These are phyloP conservation scores for Basipetospora chlamydospora DNA, from an alignment of 2,329 filamentous ascomycete species.

Conservation along the genomic window DNA sequence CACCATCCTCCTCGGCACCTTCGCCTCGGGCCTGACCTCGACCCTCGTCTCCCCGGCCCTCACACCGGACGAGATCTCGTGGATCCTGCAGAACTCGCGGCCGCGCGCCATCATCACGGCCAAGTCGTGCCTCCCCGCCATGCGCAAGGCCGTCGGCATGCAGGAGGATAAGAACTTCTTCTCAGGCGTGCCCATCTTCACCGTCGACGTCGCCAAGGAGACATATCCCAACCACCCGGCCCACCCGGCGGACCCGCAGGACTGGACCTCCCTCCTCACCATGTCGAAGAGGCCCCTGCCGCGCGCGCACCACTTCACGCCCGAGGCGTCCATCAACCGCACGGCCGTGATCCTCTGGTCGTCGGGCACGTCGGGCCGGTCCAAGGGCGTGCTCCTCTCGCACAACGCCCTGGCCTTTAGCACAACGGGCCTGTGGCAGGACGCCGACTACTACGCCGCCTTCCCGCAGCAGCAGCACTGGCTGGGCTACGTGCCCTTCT, in stretches of 20 bases:
- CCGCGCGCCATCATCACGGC: constrained; percentile 23
- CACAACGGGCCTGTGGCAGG: constrained; percentile 30
- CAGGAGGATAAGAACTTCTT: constrained; percentile 20
- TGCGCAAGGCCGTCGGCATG: constrained; percentile 18
- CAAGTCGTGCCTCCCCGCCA: constrained; percentile 15
- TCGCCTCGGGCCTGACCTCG: constrained; percentile 24
- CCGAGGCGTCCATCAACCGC: constrained; percentile 44
- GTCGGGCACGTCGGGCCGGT: constrained; percentile 55
- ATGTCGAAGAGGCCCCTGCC: constrained; percentile 31
- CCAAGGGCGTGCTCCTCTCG: constrained; percentile 61
- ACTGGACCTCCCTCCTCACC: constrained; percentile 49
- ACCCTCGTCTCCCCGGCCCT: constrained; percentile 24
- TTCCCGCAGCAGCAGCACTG: constrained; percentile 22
- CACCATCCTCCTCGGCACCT: constrained; percentile 19
- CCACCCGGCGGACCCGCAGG: constrained; percentile 14
- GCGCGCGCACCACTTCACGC: constrained; percentile 22
- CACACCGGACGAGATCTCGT: constrained; percentile 22
- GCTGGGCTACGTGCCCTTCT: constrained; percentile 57
- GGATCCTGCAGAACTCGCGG: constrained; percentile 25
- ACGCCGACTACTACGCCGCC: constrained; percentile 29
- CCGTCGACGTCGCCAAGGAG: constrained; percentile 25
- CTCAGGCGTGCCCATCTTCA: constrained; percentile 42
- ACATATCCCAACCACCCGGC: constrained; percentile 15
- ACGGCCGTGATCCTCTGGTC: constrained; percentile 33
- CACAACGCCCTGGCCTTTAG: constrained; percentile 52